phyloP scores from a whole-genome alignment of 2,329 filamentous ascomycete species.

The Cladophialophora carrionii region DNA sequence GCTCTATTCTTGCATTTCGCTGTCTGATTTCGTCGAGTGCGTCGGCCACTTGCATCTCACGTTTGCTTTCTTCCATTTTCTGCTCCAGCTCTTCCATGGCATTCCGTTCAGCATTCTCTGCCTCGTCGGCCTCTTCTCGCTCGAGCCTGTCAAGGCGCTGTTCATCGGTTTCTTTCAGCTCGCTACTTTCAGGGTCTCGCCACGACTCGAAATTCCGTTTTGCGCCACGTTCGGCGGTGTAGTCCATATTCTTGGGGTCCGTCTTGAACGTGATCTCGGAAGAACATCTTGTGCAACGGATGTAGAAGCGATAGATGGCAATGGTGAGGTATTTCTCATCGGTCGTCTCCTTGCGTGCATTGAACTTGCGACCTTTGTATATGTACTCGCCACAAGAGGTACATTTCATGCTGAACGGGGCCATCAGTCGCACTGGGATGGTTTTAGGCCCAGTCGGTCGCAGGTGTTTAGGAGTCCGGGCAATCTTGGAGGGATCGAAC shows the following conservation, averaged over 20 bases:
- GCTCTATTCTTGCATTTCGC: slow-evolving; percentile 83
- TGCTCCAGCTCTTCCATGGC: slow-evolving; percentile 94
- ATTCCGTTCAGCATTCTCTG: slow-evolving; percentile 73
- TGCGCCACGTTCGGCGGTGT: slow-evolving; percentile 77
- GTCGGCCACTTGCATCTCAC: slow-evolving; percentile 96
- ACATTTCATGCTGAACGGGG: slow-evolving; percentile 81
- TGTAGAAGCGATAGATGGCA: slow-evolving; percentile 87
- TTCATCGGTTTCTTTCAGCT: slow-evolving; percentile 76
- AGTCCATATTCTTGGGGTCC: slow-evolving; percentile 94
- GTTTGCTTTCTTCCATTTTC: slow-evolving; percentile 88
- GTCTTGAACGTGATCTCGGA: slow-evolving; percentile 91
- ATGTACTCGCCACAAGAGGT: slow-evolving; percentile 75
- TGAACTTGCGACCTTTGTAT: slow-evolving; percentile 93
- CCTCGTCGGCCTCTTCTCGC: slow-evolving; percentile 67
- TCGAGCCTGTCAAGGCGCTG: slow-evolving; percentile 83
- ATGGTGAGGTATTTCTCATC: slow-evolving; percentile 89
- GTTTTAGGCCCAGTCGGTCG: slow-evolving; percentile 71
- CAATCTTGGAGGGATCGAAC: slow-evolving; percentile 85
- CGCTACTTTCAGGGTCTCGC: slow-evolving; percentile 66
- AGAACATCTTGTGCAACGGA: slow-evolving; percentile 82
- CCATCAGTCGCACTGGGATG: slow-evolving; percentile 88
- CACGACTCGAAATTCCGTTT: slow-evolving; percentile 94
- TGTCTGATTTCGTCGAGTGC: slow-evolving; percentile 92
- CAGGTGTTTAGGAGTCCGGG: slow-evolving; percentile 63
- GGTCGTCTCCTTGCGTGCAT: slow-evolving; percentile 88